A percentile compares a stretch with the other conserved stretches of the same genome.
Evolutionary conservation across 768 basidiomycete genomes (phyloP).

Genomic region (Tephrocybe sp.): DNA sequence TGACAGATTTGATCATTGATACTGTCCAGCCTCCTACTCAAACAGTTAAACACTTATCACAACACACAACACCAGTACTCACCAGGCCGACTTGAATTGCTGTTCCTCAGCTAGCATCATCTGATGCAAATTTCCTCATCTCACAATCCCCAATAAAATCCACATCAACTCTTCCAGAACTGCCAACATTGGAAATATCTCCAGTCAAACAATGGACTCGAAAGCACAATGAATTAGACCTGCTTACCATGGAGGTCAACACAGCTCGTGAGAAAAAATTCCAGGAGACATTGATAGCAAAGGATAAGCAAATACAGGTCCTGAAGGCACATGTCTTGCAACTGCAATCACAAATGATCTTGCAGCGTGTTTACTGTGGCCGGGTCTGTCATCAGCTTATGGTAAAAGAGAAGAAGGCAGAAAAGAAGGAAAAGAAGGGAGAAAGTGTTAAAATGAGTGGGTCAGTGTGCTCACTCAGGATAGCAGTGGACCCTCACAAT

Average conservation of each 20-base stretch:
- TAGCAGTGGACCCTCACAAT: too few relatives aligned
- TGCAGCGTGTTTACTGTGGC: not conserved
- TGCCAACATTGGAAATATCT: not conserved
- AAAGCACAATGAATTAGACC: not conserved
- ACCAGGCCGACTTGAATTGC: not conserved
- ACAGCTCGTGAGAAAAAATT: not conserved
- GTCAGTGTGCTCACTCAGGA: too few relatives aligned
- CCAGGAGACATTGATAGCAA: not conserved
- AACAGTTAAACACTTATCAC: not conserved
- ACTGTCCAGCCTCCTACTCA: not conserved
- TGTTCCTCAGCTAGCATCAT: not conserved
- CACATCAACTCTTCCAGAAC: not conserved
- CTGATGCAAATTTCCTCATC: constrained; percentile 1
- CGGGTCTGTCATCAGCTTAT: not conserved
- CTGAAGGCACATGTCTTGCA: not conserved
- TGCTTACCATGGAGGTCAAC: too few relatives aligned
- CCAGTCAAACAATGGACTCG: not conserved
- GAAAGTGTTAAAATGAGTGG: too few relatives aligned
- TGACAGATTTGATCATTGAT: not conserved
- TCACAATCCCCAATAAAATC: constrained; percentile 3
- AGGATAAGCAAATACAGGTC: not conserved
- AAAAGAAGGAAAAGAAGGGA: too few relatives aligned
- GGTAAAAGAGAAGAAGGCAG: not conserved
- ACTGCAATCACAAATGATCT: not conserved
- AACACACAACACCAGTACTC: too few relatives aligned